A percentile compares a stretch with the other conserved stretches of the same genome.
phyloP scores from a whole-genome alignment of 208 protist species.

The Angomonas ambiguus region DNA sequence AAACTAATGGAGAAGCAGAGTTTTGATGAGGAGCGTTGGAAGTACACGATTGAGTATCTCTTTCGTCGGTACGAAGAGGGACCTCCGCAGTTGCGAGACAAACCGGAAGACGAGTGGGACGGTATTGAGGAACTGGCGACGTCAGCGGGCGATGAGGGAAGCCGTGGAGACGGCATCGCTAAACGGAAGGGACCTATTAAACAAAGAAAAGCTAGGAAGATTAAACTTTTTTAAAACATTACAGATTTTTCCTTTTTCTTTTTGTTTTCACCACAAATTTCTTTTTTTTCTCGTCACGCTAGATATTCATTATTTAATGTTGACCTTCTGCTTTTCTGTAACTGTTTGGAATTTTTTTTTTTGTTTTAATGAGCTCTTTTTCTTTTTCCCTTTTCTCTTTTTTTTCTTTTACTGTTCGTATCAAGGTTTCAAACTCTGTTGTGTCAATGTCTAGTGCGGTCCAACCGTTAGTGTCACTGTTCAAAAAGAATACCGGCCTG shows the following conservation, averaged over 20 bases:
- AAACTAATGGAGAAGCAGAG: conserved; percentile 83
- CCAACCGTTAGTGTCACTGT: conserved; percentile 14
- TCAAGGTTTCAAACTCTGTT: background rate
- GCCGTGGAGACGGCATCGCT: conserved; percentile 29
- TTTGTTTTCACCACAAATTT: too few species aligned
- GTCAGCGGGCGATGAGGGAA: conserved; percentile 20
- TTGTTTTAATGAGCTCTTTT: conserved; percentile 16
- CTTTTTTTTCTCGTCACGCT: background rate
- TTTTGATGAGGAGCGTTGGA: conserved; percentile 87
- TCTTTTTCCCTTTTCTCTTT: background rate
- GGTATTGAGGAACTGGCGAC: conserved; percentile 51
- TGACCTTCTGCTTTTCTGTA: too few species aligned
- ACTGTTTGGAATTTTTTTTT: conserved; percentile 6
- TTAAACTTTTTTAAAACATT: conserved; percentile 75
- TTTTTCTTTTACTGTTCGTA: conserved; percentile 7
- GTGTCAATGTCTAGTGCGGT: background rate
- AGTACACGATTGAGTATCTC: conserved; percentile 87
- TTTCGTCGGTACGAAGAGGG: conserved; percentile 83
- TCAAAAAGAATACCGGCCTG: conserved; percentile 44
- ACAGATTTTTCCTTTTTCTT: background rate
- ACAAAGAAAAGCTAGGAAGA: conserved; percentile 86
- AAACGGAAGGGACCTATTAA: conserved; percentile 78
- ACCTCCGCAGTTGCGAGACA: conserved; percentile 74
- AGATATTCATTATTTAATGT: too few species aligned
- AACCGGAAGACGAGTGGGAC: conserved; percentile 63